Conservation (phyloP, 176 grass and related monocot genomes). For the Elaeis guineensis region DNA sequence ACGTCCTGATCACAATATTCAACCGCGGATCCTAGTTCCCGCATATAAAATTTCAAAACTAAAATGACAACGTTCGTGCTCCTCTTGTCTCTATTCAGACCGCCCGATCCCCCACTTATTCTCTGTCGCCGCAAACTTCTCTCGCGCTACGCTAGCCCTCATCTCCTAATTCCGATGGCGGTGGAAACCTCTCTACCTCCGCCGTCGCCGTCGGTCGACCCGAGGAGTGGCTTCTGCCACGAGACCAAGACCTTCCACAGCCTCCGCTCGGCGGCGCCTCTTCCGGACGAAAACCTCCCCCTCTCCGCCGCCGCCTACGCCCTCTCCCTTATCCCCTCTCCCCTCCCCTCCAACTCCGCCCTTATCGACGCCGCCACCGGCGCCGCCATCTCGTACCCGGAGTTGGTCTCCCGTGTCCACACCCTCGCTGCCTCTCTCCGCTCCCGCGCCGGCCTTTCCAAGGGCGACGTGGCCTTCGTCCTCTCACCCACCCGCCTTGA, state of each 20-base stretch:
- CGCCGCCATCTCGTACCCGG: slow-evolving; percentile 43
- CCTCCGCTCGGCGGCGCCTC: slow-evolving; percentile 22
- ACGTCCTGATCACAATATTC: too few relatives aligned
- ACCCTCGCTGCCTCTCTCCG: slow-evolving; percentile 38
- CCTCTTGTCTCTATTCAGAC: too few relatives aligned
- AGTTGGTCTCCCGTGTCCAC: slow-evolving; percentile 40
- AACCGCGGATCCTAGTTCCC: too few relatives aligned
- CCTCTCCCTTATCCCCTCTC: slow-evolving; percentile 34
- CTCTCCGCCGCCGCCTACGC: slow-evolving; percentile 39
- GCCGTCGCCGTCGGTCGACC: slow-evolving; percentile 17
- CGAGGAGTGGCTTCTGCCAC: slow-evolving; percentile 42
- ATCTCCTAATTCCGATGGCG: too few relatives aligned
- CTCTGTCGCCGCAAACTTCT: too few relatives aligned
- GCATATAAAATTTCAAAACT: too few relatives aligned
- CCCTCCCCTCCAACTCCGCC: slow-evolving; percentile 33
- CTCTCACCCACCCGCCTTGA: slow-evolving; percentile 41
- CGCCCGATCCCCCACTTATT: too few relatives aligned
- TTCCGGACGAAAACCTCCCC: slow-evolving; percentile 38
- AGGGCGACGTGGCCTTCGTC: slow-evolving; percentile 44
- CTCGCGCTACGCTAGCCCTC: too few relatives aligned
- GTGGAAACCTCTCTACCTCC: neutral
- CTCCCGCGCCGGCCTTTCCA: slow-evolving; percentile 21
- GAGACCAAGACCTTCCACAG: slow-evolving; percentile 49
- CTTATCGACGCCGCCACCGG: slow-evolving; percentile 38
- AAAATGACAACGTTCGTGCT: too few relatives aligned